Conservation (phyloP, 2,329 filamentous ascomycete genomes). For the Fusarium sp. region DNA sequence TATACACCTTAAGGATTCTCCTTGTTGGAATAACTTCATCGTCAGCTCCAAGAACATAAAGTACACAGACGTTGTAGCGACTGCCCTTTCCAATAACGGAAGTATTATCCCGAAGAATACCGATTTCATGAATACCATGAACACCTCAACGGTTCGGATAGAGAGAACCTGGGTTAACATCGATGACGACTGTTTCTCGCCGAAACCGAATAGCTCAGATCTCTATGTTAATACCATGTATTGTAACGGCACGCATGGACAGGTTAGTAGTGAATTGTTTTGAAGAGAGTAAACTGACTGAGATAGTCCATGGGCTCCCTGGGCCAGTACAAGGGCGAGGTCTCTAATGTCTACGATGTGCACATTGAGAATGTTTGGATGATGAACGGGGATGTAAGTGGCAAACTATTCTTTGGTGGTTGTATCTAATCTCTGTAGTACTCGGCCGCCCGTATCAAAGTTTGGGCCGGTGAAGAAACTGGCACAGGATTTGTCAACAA, state of each 20-base stretch:
- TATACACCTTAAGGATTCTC: conserved; percentile 67
- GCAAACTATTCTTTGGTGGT: rapidly evolving
- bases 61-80: conserved; percentile 63
- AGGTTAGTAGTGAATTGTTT: rapidly evolving
- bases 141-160: conserved; percentile 62
- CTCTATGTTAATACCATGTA: conserved; percentile 68
- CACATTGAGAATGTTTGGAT: conserved; percentile 68
- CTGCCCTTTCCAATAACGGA: conserved; percentile 58
- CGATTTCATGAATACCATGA: conserved; percentile 69
- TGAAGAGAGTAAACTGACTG: rapidly evolving
- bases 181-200: conserved; percentile 69
- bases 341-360: conserved; percentile 65
- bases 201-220: conserved; percentile 67
- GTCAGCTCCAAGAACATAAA: conserved; percentile 64
- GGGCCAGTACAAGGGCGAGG: conserved; percentile 64
- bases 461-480: conserved; percentile 65
- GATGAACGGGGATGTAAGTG: conserved; percentile 51
- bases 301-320: conserved; percentile 60
- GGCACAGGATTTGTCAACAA: conserved; percentile 71
- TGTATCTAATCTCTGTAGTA: not conserved
- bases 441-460: conserved; percentile 67
- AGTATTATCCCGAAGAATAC: conserved; percentile 65
- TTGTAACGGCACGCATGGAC: conserved; percentile 63
- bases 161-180: conserved; percentile 61
- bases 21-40: conserved; percentile 72